phyloP scores from a whole-genome alignment of 1,284 basidiomycete genomes.

The Ganoderma boninense region DNA sequence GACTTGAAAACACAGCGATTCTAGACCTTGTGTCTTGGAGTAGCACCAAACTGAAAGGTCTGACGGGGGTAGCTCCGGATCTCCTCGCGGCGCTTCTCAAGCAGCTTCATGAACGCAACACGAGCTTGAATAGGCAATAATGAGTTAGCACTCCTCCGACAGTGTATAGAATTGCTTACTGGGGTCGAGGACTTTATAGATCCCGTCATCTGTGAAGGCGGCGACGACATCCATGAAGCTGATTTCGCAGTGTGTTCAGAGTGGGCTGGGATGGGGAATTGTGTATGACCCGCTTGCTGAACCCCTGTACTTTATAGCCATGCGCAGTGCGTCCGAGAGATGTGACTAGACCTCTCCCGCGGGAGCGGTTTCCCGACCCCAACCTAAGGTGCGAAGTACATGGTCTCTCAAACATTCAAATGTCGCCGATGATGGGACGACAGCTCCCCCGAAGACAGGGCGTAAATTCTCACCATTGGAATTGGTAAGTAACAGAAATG shows the following conservation, averaged over 20 bases:
- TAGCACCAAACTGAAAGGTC: slow-evolving; percentile 64
- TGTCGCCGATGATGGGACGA: not conserved
- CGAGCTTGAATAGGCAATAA: not conserved
- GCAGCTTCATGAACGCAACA: slow-evolving; percentile 53
- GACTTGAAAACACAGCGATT: not conserved
- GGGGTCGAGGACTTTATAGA: slow-evolving; percentile 7
- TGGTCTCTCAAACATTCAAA: slow-evolving; percentile 43
- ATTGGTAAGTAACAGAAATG: not conserved
- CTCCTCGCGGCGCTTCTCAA: slow-evolving; percentile 49
- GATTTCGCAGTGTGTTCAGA: not conserved
- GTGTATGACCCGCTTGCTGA: not conserved
- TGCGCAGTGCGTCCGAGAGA: slow-evolving; percentile 1
- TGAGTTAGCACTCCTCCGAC: not conserved
- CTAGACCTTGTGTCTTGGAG: slow-evolving; percentile 61
- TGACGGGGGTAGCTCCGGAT: slow-evolving; percentile 53
- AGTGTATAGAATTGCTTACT: not conserved
- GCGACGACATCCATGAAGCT: slow-evolving; percentile 19
- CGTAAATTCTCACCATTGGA: not conserved
- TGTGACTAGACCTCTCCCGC: not conserved
- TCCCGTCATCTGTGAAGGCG: slow-evolving; percentile 11
- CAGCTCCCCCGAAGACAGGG: not conserved
- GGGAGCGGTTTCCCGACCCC: not conserved
- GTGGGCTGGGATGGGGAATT: not conserved
- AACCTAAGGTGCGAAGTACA: not conserved
- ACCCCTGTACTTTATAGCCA: not conserved